Conservation (phyloP, 2,329 filamentous ascomycete genomes). For the Fusarium brachygibbosum region DNA sequence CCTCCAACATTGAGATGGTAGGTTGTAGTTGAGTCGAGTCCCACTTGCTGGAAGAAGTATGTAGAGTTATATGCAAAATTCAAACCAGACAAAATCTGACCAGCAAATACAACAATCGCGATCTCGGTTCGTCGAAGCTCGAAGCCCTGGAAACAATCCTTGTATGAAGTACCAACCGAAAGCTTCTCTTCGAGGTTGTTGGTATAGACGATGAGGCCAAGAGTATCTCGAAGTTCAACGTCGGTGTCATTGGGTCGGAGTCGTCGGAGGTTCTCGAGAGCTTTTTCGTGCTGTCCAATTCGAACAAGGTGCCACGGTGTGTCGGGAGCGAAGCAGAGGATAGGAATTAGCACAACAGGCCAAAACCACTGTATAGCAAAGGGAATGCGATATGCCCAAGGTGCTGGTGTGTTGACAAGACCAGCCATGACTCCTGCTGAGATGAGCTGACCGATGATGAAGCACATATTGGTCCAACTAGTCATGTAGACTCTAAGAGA, state of each 20-base stretch:
- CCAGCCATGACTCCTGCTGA: slow-evolving; percentile 52
- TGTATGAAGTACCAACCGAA: slow-evolving; percentile 56
- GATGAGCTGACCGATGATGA: slow-evolving; percentile 62
- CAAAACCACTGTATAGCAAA: slow-evolving; percentile 65
- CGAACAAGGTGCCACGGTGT: slow-evolving; percentile 62
- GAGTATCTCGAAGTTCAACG: slow-evolving; percentile 51
- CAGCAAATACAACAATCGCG: slow-evolving; percentile 53
- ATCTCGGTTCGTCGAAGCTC: slow-evolving; percentile 58
- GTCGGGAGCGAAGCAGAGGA: slow-evolving; percentile 61
- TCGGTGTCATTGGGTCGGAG: slow-evolving; percentile 50
- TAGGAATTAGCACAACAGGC: slow-evolving; percentile 58
- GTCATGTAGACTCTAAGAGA: slow-evolving; percentile 61
- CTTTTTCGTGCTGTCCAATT: slow-evolving; percentile 51
- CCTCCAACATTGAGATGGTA: slow-evolving; percentile 57
- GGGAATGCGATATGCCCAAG: slow-evolving; percentile 63
- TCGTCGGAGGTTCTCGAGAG: slow-evolving; percentile 52
- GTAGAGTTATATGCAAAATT: slow-evolving; percentile 58
- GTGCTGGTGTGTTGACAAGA: slow-evolving; percentile 47
- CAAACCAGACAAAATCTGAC: slow-evolving; percentile 55
- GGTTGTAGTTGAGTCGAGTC: slow-evolving; percentile 49
- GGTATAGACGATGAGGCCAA: slow-evolving; percentile 60
- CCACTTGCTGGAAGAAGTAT: slow-evolving; percentile 58
- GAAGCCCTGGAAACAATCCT: slow-evolving; percentile 59
- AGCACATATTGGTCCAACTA: slow-evolving; percentile 62
- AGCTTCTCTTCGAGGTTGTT: slow-evolving; percentile 57